Percentiles rank a stretch among this genome's conserved stretches.
These are phyloP conservation scores for Fulvia fulva DNA, from an alignment of 2,329 filamentous ascomycete species.

Conservation along the genomic window DNA sequence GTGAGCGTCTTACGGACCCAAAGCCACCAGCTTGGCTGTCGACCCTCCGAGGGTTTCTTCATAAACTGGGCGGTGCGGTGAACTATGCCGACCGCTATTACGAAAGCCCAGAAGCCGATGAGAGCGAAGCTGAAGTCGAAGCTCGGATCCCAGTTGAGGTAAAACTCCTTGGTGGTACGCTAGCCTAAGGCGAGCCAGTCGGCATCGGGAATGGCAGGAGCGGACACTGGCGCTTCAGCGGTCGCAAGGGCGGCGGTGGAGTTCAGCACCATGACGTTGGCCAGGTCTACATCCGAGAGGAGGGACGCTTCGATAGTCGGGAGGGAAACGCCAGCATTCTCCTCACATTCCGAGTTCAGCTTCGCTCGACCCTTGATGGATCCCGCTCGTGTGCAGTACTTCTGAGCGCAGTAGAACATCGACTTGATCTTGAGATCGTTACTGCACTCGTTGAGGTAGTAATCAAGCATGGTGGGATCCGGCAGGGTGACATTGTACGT, in stretches of 20 bases:
- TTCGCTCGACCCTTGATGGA: slow-evolving; percentile 3
- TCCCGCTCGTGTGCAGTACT: slow-evolving; percentile 14
- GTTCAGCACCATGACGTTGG: slow-evolving; percentile 8
- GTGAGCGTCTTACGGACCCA: slow-evolving; percentile 40
- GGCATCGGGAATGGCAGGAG: slow-evolving; percentile 13
- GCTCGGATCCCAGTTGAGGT: slow-evolving; percentile 10
- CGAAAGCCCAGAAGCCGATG: slow-evolving; percentile 40
- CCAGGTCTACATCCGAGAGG: slow-evolving; percentile 8
- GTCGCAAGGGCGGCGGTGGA: slow-evolving; percentile 12
- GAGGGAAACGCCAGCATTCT: slow-evolving; percentile 3
- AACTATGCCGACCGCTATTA: slow-evolving; percentile 35
- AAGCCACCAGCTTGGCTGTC: slow-evolving; percentile 7
- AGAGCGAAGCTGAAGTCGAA: slow-evolving; percentile 16
- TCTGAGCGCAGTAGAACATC: slow-evolving; percentile 14
- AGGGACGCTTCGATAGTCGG: slow-evolving; percentile 8
- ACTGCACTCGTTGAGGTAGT: slow-evolving; percentile 10
- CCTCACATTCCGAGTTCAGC: slow-evolving; percentile 3
- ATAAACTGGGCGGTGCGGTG: slow-evolving; percentile 30
- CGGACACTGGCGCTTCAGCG: slow-evolving; percentile 7
- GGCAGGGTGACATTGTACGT: slow-evolving; percentile 13
- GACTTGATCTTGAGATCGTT: slow-evolving; percentile 15
- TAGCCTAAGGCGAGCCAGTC: slow-evolving; percentile 6
- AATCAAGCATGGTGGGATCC: neutral
- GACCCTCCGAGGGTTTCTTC: slow-evolving; percentile 12
- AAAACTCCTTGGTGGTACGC: slow-evolving; percentile 11